Base-by-base conservation (phyloP, 2,329 filamentous ascomycete species). In the Diaporthe amygdali region DNA sequence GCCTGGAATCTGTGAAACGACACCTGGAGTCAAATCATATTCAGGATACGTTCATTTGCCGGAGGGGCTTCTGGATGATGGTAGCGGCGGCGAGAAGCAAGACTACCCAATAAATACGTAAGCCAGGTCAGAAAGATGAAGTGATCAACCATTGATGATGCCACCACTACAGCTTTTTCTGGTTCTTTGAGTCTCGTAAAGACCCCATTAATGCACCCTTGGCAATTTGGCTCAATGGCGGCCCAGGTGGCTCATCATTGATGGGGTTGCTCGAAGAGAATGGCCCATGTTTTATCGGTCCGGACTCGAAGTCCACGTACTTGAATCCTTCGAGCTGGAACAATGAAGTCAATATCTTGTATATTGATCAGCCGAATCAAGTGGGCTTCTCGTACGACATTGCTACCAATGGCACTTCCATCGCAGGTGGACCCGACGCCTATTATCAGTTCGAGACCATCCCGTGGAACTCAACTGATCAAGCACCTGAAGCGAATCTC, bases 291-390 rank as follows among this genome's bases (percentile, higher is more conserved):
- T 80, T 82, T 34, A 81, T 91, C 51, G 85, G 86, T 47, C 77
- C 80, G 30, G 85, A 88, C 47, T 86, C 84, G 52, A 87, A 87
- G 76, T 80, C 80, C 9, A 85, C 84, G 0, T 78, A 78, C n/a
- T 72, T 81, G 8, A 91, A 91, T 69, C 87, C 88, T 0, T 90
- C 86, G 81, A 87, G 87, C 1, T 91, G 88, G 87, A 88, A 87
- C 74, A 89, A 90, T 75, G 83, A 85, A 14, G 87, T 84, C 71
- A 71, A 69, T 25, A 47, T 90, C 84, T 84, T 92, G 9, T 91
- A 90, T 77, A 89, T 92, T 73, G 90, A 92, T 75, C 86, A 92
- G 77, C 90, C 71, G 12, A 69, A 68, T 74, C 77, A 73, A 34
- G 68, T 71, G 3, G 73, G 74, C 6, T 73, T 75, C 67, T 75